A percentile compares a stretch with the other conserved stretches of the same genome.
These are phyloP conservation scores for Cruciata laevipes DNA, from an alignment of 257 asterid species.

Conservation along the genomic window DNA sequence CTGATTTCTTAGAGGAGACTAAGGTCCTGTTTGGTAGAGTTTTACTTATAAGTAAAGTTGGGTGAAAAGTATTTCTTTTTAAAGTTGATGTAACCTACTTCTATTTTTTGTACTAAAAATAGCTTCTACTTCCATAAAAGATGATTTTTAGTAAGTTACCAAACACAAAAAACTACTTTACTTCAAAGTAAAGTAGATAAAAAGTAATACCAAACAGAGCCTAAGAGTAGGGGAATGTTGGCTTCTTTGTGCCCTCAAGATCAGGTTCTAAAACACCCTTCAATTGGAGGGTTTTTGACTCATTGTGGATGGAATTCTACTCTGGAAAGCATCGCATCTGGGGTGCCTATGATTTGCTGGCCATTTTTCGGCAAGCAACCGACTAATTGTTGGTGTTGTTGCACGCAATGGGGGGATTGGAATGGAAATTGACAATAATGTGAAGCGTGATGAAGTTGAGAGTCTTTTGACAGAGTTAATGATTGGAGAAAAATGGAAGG, in stretches of 20 bases:
- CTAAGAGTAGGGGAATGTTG: conserved; percentile 12
- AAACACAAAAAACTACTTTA: no score
- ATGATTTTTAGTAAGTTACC: no score
- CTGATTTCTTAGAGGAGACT: conserved; percentile 16
- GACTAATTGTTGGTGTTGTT: conserved; percentile 24
- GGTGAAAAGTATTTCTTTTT: no score
- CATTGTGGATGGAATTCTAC: conserved; percentile 13
- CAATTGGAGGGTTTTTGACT: conserved; percentile 24
- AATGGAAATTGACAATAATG: conserved; percentile 15
- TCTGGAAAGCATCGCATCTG: conserved; percentile 16
- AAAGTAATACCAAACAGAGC: no score
- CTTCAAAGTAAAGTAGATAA: no score
- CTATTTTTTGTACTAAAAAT: no score
- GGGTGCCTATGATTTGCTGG: conserved; percentile 35
- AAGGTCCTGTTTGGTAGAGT: no score
- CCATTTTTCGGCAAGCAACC: conserved; percentile 20
- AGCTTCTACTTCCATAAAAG: no score
- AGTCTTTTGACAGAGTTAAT: conserved; percentile 17
- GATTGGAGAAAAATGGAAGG: conserved; percentile 16
- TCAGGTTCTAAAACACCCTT: conserved; percentile 17
- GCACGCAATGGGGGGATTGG: conserved; percentile 19
- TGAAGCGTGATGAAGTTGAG: conserved; percentile 14
- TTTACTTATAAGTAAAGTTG: no score
- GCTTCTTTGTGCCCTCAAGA: conserved; percentile 31
- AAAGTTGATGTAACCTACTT: no score